phyloP scores from a whole-genome alignment of 2,329 filamentous ascomycete species.

The Fusarium sp. region DNA sequence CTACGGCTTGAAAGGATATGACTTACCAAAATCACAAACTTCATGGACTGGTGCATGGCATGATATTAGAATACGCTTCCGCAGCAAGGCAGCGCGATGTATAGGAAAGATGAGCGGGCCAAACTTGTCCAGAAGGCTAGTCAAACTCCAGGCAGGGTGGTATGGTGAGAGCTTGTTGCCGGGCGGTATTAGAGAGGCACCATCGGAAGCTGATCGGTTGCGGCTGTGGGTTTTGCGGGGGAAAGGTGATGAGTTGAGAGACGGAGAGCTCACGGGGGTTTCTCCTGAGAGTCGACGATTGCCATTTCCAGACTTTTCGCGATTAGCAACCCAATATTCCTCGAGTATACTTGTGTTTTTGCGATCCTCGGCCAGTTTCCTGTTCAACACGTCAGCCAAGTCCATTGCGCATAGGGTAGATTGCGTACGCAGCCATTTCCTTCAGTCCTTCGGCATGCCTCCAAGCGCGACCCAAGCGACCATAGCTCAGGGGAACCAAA shows the following conservation, averaged over 20 bases:
- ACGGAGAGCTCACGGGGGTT: conserved; percentile 65
- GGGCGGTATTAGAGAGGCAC: conserved; percentile 66
- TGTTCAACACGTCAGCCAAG: conserved; percentile 48
- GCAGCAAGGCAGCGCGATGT: conserved; percentile 84
- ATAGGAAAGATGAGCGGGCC: conserved; percentile 93
- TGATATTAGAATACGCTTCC: conserved; percentile 89
- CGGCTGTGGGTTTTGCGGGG: conserved; percentile 61
- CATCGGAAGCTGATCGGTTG: conserved; percentile 72
- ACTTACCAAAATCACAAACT: conserved; percentile 87
- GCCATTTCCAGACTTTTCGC: conserved; percentile 53
- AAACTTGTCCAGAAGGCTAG: conserved; percentile 81
- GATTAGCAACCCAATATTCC: conserved; percentile 78
- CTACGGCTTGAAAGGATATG: fast-evolving
- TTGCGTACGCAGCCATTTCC: conserved; percentile 74
- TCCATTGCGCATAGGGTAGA: not conserved
- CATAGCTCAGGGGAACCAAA: conserved; percentile 86
- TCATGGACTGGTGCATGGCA: conserved; percentile 86
- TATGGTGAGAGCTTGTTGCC: conserved; percentile 78
- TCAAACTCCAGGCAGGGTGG: conserved; percentile 88
- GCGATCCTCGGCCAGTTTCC: conserved; percentile 72
- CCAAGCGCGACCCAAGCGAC: conserved; percentile 89
- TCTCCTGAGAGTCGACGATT: conserved; percentile 53
- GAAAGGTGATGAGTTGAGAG: conserved; percentile 50
- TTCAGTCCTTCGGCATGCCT: conserved; percentile 83
- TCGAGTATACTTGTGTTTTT: conserved; percentile 74